Base-by-base conservation (phyloP, 1,284 basidiomycete species). In the Irpex lacteus region DNA sequence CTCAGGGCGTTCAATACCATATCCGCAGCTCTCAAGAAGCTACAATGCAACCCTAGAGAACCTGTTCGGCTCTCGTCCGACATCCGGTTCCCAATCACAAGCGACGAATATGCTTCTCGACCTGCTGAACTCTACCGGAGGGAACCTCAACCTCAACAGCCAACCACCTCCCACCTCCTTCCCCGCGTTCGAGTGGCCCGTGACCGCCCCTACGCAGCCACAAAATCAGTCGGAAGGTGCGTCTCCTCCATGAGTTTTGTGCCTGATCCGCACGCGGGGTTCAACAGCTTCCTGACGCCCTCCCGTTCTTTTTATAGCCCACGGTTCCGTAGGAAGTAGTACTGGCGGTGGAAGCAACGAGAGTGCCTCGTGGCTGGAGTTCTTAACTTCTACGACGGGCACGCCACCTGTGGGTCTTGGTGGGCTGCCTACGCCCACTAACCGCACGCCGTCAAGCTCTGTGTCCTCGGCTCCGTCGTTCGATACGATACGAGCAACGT, bases 61-160 rank as follows among this genome's bases (percentile, higher is more conserved):
- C n/a, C 21, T 53, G 26, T 32, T 52, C 7, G 44, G 50, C 19
- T 40, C 50, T 3, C 53, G 38, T 44, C 50, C 58, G 38, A 37
- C 50, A 6, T 36, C 37, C 26, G 54, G 54, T 8, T n/a, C 59
- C 6, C 61, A 62, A 11, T 59, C 59, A 52, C 58, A 62, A 37
- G 53, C 65, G 54, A 59, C 65, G 54, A 63, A 63, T 38, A 66
- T 66, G 65, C 60, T 66, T 53, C 57, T 61, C 18, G 65, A 63
- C 54, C 54, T 63, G 3, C 59, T 66, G 13, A 56, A 50, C 32
- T 63, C 58, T 34, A 63, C 40, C n/a, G 40, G 40, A 47, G 40
- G 40, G 40, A n/a, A n/a, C 40, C n/a, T 47, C 40, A 47, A 47
- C 40, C 40, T 47, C 40, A 47, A 47, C 40, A 47, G 40, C 40